These are phyloP conservation scores for Hansenula lynferdii DNA, from an alignment of 1,139 yeast genomes.

Conservation along the genomic window DNA sequence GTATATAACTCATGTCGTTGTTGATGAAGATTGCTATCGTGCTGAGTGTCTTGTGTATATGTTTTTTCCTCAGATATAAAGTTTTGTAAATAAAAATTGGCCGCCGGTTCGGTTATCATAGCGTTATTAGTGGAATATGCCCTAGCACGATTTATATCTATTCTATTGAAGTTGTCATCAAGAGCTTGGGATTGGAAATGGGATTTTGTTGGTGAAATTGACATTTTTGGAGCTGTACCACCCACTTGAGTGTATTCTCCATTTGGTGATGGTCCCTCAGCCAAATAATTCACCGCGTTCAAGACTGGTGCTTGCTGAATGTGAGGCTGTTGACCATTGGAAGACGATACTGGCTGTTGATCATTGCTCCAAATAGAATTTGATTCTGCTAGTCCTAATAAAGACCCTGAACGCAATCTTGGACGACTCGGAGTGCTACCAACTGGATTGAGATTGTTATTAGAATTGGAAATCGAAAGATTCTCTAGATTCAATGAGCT, in stretches of 20 bases:
- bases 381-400: conserved; percentile 24
- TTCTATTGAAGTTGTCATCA: neutral
- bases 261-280: neutral
- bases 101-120: conserved; percentile 12
- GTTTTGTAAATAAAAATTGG: conserved; percentile 14
- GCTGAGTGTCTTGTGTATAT: neutral
- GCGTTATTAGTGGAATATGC: conserved; percentile 40
- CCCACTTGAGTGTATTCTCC: neutral
- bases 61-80: conserved; percentile 2
- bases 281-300: neutral
- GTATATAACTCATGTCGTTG: neutral
- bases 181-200: conserved; percentile 1
- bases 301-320: neutral
- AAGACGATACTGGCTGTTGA: conserved; percentile 2
- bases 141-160: conserved; percentile 31
- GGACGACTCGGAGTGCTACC: conserved; percentile 8
- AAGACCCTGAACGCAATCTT: conserved; percentile 25
- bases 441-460: neutral
- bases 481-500: conserved; percentile 19
- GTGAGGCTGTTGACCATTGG: conserved; percentile 1
- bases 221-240: neutral
- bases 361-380: conserved; percentile 24
- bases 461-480: conserved; percentile 15
- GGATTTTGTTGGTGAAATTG: conserved; percentile 12
- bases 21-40: conserved; percentile 7